A percentile compares a stretch with the other conserved stretches of the same genome.
phyloP scores from a whole-genome alignment of 164 flowering plant species.

The Cinnamomum chago region DNA sequence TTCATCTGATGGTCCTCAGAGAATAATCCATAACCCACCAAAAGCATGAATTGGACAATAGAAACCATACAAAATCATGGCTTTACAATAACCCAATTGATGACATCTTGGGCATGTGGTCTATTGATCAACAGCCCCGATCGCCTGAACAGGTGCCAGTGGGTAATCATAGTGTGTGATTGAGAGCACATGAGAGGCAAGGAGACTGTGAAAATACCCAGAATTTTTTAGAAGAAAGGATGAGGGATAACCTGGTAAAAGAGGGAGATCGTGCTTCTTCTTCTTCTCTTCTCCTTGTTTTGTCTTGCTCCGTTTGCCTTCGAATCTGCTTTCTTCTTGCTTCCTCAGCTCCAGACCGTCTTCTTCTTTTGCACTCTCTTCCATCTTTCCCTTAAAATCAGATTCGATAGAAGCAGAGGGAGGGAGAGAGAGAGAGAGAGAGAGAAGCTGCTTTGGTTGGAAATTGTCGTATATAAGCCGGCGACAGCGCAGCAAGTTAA shows the following conservation, averaged over 20 bases:
- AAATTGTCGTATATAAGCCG: no score
- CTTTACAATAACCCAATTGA: no score
- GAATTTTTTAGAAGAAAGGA: neutral
- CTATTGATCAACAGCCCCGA: no score
- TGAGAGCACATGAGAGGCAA: neutral
- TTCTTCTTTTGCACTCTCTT: neutral
- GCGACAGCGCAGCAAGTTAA: neutral
- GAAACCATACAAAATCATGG: no score
- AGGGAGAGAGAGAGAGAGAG: neutral
- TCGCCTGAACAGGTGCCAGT: no score
- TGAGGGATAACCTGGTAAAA: neutral
- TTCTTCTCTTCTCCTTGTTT: neutral
- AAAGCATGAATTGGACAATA: no score
- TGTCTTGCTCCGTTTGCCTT: neutral
- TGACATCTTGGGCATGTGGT: no score
- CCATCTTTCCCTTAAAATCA: neutral
- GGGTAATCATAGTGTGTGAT: no score
- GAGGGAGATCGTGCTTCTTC: neutral
- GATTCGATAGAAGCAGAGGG: neutral
- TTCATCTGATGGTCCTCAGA: no score
- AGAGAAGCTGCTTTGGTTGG: neutral
- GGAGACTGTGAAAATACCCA: neutral
- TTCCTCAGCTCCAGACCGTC: neutral
- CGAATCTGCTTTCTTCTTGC: neutral
- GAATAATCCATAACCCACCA: no score